These are phyloP conservation scores for Penicillium bovifimosum DNA, from an alignment of 495 filamentous ascomycete genomes.

Conservation along the genomic window DNA sequence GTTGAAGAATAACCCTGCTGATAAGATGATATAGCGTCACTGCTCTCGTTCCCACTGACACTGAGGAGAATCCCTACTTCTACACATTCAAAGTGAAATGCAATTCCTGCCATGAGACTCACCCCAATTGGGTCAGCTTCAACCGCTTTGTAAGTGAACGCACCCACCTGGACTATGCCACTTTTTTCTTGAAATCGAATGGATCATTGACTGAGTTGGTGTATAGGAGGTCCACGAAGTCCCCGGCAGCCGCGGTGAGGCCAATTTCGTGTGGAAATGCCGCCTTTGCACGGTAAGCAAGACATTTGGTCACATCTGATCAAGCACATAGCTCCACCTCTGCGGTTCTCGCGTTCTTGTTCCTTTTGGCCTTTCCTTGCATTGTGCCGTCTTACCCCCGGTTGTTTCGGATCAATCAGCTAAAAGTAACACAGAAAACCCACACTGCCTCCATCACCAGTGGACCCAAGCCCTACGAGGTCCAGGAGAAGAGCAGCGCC, in stretches of 20 bases:
- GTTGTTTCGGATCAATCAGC: neutral
- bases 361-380: neutral
- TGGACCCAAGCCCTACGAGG: slow-evolving; percentile 62
- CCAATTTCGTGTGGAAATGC: slow-evolving; percentile 98
- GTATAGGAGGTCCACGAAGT: slow-evolving; percentile 78
- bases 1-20: slow-evolving; percentile 2
- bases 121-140: slow-evolving; percentile 81
- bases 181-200: neutral
- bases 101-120: slow-evolving; percentile 85
- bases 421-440: slow-evolving; percentile 44
- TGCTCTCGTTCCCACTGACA: slow-evolving; percentile 78
- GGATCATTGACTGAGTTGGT: neutral
- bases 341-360: neutral
- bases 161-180: neutral
- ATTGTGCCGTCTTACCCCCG: neutral
- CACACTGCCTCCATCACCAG: slow-evolving; percentile 66
- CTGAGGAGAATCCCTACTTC: slow-evolving; percentile 72
- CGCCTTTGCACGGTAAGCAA: slow-evolving; percentile 73
- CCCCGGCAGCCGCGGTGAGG: slow-evolving; percentile 86
- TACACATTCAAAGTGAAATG: slow-evolving; percentile 98
- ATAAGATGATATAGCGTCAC: slow-evolving; percentile 62
- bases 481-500: slow-evolving; percentile 54
- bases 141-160: slow-evolving; percentile 72
- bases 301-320: neutral
- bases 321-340: neutral